Conservation (phyloP, 2,329 filamentous ascomycete genomes). For the Penicillium digitatum region DNA sequence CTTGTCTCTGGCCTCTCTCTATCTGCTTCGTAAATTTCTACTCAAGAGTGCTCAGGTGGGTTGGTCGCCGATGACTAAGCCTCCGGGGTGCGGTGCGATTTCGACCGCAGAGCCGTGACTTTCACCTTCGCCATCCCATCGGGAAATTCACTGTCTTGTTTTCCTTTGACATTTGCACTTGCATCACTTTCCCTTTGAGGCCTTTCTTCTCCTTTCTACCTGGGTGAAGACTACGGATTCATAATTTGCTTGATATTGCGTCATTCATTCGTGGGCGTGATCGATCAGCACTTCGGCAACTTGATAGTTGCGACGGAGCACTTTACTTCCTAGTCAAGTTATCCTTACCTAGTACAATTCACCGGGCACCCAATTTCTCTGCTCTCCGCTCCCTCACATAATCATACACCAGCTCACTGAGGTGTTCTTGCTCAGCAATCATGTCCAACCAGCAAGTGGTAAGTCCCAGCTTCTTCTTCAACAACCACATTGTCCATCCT, state of each 20-base stretch:
- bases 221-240: background rate
- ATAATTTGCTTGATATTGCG: constrained; percentile 1
- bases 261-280: constrained; percentile 12
- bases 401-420: constrained; percentile 6
- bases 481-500: constrained; percentile 15
- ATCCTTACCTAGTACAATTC: constrained; percentile 25
- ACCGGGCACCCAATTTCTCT: constrained; percentile 2
- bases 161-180: constrained; percentile 3
- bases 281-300: constrained; percentile 19
- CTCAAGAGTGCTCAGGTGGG: background rate
- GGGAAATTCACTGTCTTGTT: constrained; percentile 11
- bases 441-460: constrained; percentile 51
- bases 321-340: constrained; percentile 7
- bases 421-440: constrained; percentile 14
- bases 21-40: constrained; percentile 4
- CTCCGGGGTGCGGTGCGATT: constrained; percentile 31
- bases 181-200: background rate
- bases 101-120: constrained; percentile 35
- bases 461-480: constrained; percentile 32
- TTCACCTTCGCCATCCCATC: constrained; percentile 37
- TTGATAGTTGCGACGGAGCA: constrained; percentile 21
- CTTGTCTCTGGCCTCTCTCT: background rate
- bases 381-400: constrained; percentile 17
- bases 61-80: constrained; percentile 32
- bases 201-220: background rate